These are phyloP conservation scores for Trifolium repens DNA, from an alignment of 306 rosid species.

Conservation along the genomic window DNA sequence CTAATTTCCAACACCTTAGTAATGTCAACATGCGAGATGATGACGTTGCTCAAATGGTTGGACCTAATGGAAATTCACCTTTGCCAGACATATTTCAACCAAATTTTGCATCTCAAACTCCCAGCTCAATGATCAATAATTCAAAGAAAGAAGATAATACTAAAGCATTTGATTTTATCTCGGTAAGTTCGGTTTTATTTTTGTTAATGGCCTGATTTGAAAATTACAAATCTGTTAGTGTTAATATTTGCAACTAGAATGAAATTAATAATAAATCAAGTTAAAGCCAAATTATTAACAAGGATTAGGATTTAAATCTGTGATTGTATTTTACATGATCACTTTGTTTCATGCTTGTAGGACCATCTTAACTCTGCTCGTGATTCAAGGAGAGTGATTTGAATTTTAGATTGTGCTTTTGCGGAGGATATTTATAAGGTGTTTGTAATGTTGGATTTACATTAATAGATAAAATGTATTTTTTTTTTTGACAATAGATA, in stretches of 20 bases:
- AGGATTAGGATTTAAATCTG: too few relatives aligned
- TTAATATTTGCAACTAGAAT: conserved; percentile 29
- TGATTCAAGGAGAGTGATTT: conserved; percentile 77
- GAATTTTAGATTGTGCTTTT: conserved; percentile 42
- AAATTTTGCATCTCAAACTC: conserved; percentile 60
- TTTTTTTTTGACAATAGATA: too few relatives aligned
- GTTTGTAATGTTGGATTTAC: conserved; percentile 38
- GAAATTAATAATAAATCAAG: not conserved
- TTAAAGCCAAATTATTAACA: not conserved
- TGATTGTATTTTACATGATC: too few relatives aligned
- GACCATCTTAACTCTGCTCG: conserved; percentile 88
- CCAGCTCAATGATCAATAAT: conserved; percentile 64
- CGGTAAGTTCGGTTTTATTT: conserved; percentile 66
- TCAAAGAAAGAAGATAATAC: conserved; percentile 89
- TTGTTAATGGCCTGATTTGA: conserved; percentile 38
- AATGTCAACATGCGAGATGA: conserved; percentile 61
- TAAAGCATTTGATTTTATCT: conserved; percentile 94
- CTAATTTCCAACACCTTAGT: conserved; percentile 75
- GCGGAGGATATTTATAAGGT: conserved; percentile 28
- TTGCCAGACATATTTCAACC: conserved; percentile 92
- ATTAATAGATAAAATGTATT: conserved; percentile 35
- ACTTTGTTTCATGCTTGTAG: conserved; percentile 55
- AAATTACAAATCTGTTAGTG: conserved; percentile 2
- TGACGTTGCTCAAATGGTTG: conserved; percentile 55
- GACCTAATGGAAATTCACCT: conserved; percentile 61